Evolutionary conservation across 2,329 filamentous ascomycete species (phyloP).

Genomic region (Domatiomyces catenatus): DNA sequence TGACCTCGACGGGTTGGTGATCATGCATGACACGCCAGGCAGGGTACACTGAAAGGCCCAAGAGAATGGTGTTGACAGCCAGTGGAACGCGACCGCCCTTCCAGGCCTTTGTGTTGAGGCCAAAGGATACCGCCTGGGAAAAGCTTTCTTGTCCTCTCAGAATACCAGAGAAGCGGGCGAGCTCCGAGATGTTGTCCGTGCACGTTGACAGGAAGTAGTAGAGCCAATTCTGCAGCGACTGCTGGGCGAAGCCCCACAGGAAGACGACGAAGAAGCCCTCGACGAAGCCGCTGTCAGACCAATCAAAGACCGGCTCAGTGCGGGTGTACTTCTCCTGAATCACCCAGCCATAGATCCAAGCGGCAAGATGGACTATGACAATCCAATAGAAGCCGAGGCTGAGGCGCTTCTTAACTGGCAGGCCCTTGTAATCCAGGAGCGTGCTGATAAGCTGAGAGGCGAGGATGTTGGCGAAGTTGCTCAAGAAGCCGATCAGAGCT

Average conservation of each 20-base stretch:
- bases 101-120: slow-evolving; percentile 20
- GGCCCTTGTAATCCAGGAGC: slow-evolving; percentile 41
- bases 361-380: slow-evolving; percentile 29
- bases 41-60: too few species aligned
- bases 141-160: slow-evolving; percentile 33
- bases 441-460: slow-evolving; percentile 48
- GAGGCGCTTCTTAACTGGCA: slow-evolving; percentile 29
- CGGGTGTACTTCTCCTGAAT: slow-evolving; percentile 37
- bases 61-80: too few species aligned
- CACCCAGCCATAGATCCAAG: slow-evolving; percentile 40
- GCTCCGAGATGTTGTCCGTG: slow-evolving; percentile 41
- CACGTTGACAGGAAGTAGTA: slow-evolving; percentile 45
- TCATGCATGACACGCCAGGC: too few species aligned
- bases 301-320: slow-evolving; percentile 46
- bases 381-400: slow-evolving; percentile 33
- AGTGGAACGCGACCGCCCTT: too few species aligned
- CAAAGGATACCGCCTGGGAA: slow-evolving; percentile 29
- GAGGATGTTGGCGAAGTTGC: slow-evolving; percentile 45
- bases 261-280: slow-evolving; percentile 51
- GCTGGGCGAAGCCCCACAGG: slow-evolving; percentile 50
- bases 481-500: slow-evolving; percentile 54
- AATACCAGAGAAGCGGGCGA: slow-evolving; percentile 28
- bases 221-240: slow-evolving; percentile 57
- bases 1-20: too few species aligned
- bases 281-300: slow-evolving; percentile 48